phyloP scores from a whole-genome alignment of 2,329 filamentous ascomycete genomes.

The Malbranchea cinnamomea region DNA sequence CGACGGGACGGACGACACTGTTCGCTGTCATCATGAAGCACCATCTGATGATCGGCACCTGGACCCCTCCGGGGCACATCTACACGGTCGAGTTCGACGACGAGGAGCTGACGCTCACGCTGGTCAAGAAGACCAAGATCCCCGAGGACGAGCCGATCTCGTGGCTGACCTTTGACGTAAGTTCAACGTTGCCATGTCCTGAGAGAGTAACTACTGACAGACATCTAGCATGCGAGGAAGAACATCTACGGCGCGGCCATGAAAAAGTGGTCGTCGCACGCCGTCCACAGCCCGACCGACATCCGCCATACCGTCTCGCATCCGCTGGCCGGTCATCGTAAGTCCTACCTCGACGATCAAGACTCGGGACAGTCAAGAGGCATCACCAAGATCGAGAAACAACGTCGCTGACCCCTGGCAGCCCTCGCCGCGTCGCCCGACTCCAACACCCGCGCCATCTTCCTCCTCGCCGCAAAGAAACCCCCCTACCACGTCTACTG shows the following conservation, averaged over 20 bases:
- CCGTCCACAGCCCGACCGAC: constrained; percentile 58
- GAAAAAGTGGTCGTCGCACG: constrained; percentile 84
- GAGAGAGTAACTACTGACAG: too few species aligned
- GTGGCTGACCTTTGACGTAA: constrained; percentile 82
- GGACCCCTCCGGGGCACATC: constrained; percentile 78
- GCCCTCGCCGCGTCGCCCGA: constrained; percentile 52
- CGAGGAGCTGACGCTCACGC: constrained; percentile 54
- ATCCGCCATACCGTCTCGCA: constrained; percentile 63
- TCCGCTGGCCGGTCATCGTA: constrained; percentile 62
- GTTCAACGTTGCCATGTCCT: too few species aligned
- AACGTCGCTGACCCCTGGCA: constrained; percentile 28
- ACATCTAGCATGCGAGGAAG: constrained; percentile 71
- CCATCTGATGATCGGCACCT: constrained; percentile 83
- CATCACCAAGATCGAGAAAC: neutral
- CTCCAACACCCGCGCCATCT: constrained; percentile 79
- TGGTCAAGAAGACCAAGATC: constrained; percentile 70
- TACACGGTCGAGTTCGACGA: constrained; percentile 84
- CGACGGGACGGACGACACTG: too few species aligned
- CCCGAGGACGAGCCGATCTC: constrained; percentile 76
- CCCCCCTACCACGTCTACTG: constrained; percentile 73
- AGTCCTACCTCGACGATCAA: constrained; percentile 17
- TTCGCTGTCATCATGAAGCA: constrained; percentile 52
- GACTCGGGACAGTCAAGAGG: too few species aligned
- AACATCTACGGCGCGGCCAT: constrained; percentile 80
- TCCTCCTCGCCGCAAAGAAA: constrained; percentile 64